Conservation (phyloP, 139 green algal species). For the Closterium sp. region DNA sequence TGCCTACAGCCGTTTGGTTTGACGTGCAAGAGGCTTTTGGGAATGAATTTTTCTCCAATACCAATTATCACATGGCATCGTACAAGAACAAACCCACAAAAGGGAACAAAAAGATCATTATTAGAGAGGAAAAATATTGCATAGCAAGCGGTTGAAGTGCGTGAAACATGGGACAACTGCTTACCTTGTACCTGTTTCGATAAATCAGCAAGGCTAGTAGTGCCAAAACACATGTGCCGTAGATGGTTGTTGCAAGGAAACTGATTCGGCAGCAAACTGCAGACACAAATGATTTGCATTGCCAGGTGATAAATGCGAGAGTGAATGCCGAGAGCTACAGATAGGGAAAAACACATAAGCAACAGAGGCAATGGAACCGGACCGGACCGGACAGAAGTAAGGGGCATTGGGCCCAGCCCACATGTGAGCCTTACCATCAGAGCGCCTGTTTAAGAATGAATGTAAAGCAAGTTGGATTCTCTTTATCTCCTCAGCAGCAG, state of each 20-base stretch:
- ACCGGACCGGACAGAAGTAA: background rate
- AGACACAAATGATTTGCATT: background rate
- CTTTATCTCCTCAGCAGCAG: background rate
- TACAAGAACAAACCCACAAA: background rate
- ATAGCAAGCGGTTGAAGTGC: too few species aligned
- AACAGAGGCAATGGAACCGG: background rate
- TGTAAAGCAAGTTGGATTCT: background rate
- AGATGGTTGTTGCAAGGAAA: background rate
- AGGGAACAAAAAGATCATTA: background rate
- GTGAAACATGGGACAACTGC: background rate
- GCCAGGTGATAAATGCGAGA: background rate
- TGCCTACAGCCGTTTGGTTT: background rate
- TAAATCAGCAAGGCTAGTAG: background rate
- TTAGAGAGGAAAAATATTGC: background rate
- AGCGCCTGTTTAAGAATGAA: background rate
- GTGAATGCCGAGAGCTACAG: background rate
- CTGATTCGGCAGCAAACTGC: background rate
- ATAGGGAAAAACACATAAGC: background rate
- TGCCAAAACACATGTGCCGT: background rate
- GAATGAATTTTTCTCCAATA: background rate
- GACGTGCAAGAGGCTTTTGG: background rate
- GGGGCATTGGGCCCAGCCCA: too few species aligned
- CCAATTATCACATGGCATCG: background rate
- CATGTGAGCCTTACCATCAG: too few species aligned
- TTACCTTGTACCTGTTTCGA: background rate